Evolutionary conservation across 345 rosid species (phyloP).

Genomic region (Gossypium mustelinum): DNA sequence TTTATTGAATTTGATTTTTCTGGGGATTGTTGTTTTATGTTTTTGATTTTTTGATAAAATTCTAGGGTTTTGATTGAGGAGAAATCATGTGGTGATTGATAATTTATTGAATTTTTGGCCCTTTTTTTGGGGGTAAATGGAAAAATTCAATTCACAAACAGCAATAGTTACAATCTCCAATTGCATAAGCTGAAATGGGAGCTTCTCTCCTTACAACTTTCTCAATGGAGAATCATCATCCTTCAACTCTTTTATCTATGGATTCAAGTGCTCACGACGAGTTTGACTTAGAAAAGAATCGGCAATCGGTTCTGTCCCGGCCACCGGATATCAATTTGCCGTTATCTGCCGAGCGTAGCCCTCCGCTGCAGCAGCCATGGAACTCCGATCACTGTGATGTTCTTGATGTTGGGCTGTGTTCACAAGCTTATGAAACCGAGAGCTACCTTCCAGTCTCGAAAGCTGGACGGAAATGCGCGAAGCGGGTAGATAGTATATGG

Average conservation of each 20-base stretch:
- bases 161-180: slow-evolving; percentile 22
- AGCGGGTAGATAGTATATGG: slow-evolving; percentile 52
- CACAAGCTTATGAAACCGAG: slow-evolving; percentile 74
- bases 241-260: slow-evolving; percentile 88
- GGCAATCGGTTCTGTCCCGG: slow-evolving; percentile 46
- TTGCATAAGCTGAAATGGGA: not conserved
- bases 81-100: slow-evolving; percentile 29
- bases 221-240: slow-evolving; percentile 90
- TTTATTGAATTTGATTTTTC: not conserved
- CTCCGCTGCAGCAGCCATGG: slow-evolving; percentile 47
- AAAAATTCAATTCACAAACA: slow-evolving; percentile 33
- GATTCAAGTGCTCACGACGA: slow-evolving; percentile 94
- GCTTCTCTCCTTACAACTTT: slow-evolving; percentile 32
- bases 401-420: slow-evolving; percentile 76
- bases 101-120: slow-evolving; percentile 34
- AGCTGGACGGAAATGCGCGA: slow-evolving; percentile 26
- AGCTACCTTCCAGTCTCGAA: slow-evolving; percentile 57
- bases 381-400: slow-evolving; percentile 64
- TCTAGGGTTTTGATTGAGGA: slow-evolving; percentile 43
- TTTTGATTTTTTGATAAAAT: slow-evolving; percentile 15
- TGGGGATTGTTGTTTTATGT: not conserved
- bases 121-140: slow-evolving; percentile 25
- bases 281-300: slow-evolving; percentile 76
- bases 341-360: slow-evolving; percentile 81
- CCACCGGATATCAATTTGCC: slow-evolving; percentile 60